These are phyloP conservation scores for Chytriomyces confervae DNA, from an alignment of 192 early-diverging fungal species.

Conservation along the genomic window DNA sequence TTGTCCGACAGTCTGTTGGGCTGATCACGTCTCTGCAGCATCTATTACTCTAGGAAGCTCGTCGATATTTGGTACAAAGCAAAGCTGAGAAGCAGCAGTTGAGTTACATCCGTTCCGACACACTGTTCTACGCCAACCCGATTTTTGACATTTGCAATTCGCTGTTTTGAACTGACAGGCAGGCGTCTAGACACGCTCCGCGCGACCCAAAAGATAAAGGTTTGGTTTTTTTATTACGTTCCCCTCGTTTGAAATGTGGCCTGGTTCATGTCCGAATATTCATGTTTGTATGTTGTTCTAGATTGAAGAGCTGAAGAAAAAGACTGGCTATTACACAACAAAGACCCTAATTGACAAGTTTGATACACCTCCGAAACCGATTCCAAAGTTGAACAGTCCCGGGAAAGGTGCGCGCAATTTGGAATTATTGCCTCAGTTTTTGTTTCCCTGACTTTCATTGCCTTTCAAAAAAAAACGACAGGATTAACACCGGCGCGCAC, in stretches of 20 bases:
- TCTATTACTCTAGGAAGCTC: slow-evolving; percentile 75
- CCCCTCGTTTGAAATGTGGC: no score
- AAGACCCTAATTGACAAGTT: slow-evolving; percentile 89
- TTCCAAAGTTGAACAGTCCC: not conserved
- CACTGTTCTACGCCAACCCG: not conserved
- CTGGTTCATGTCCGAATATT: no score
- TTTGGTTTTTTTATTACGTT: not conserved
- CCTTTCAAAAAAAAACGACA: not conserved
- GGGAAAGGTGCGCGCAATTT: not conserved
- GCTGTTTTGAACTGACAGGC: not conserved
- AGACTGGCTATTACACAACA: slow-evolving; percentile 88
- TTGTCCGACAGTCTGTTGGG: no score
- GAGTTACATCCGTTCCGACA: not conserved
- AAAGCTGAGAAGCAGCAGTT: slow-evolving; percentile 73
- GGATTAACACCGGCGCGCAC: not conserved
- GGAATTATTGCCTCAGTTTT: not conserved
- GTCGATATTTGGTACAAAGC: slow-evolving; percentile 80
- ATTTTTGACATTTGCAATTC: no score
- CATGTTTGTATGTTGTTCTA: slow-evolving; percentile 30
- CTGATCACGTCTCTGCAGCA: not conserved
- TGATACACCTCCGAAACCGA: slow-evolving; percentile 60
- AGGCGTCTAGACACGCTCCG: slow-evolving; percentile 2
- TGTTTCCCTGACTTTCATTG: not conserved
- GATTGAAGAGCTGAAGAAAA: slow-evolving; percentile 95
- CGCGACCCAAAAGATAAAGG: slow-evolving; percentile 21